Conservation (phyloP, 257 asterid genomes). For the Rauvolfia tetraphylla region DNA sequence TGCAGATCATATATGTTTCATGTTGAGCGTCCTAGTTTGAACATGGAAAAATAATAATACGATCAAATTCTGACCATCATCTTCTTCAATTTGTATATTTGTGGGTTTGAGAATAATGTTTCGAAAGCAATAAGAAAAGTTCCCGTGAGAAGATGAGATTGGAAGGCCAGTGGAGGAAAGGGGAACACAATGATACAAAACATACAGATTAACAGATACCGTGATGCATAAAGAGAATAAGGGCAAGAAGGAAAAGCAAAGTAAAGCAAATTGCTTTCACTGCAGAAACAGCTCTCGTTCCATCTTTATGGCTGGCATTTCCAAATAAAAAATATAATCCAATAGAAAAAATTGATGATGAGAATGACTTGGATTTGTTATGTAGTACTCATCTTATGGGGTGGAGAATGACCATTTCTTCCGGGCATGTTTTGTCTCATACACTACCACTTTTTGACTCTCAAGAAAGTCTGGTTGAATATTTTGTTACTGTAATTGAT, state of each 20-base stretch:
- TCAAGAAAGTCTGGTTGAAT: not conserved
- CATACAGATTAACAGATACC: not conserved
- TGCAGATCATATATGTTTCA: too few species aligned
- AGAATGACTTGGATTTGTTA: slow-evolving; percentile 21
- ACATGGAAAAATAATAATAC: too few species aligned
- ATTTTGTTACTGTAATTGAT: not conserved
- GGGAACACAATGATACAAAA: slow-evolving; percentile 16
- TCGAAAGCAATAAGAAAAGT: too few species aligned
- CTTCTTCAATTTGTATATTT: too few species aligned
- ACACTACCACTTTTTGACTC: slow-evolving; percentile 32
- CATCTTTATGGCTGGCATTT: slow-evolving; percentile 29
- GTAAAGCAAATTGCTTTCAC: slow-evolving; percentile 41
- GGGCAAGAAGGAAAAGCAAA: slow-evolving; percentile 17
- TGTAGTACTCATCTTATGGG: slow-evolving; percentile 5
- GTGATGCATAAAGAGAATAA: slow-evolving; percentile 13
- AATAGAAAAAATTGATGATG: slow-evolving; percentile 11
- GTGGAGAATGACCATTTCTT: slow-evolving; percentile 18
- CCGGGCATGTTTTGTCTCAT: slow-evolving; percentile 39
- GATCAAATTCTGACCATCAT: too few species aligned
- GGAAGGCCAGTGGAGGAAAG: not conserved
- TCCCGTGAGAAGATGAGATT: not conserved
- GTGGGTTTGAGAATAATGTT: too few species aligned
- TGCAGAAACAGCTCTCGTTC: slow-evolving; percentile 33
- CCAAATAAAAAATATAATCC: slow-evolving; percentile 11
- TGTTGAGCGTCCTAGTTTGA: too few species aligned